phyloP scores from a whole-genome alignment of 768 basidiomycete species.

The Tylopilus sp. region DNA sequence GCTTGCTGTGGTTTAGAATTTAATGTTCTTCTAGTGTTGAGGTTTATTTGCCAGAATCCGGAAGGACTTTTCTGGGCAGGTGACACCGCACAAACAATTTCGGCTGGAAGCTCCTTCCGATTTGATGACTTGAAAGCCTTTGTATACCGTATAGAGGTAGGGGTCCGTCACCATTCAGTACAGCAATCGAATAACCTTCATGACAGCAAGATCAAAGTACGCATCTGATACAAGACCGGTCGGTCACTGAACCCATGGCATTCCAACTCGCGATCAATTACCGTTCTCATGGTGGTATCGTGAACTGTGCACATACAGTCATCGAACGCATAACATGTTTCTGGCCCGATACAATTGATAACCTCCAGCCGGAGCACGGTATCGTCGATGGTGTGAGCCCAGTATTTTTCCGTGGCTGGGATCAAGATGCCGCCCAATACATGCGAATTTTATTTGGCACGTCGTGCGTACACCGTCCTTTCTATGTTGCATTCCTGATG shows the following conservation, averaged over 20 bases:
- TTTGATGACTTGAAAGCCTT: slow-evolving; percentile 73
- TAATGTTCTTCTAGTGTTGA: slow-evolving; percentile 45
- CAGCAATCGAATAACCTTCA: background rate
- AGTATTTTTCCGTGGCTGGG: slow-evolving; percentile 51
- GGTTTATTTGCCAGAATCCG: slow-evolving; percentile 58
- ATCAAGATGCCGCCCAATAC: slow-evolving; percentile 39
- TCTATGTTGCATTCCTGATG: slow-evolving; percentile 6
- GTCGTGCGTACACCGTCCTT: slow-evolving; percentile 33
- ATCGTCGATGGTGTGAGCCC: slow-evolving; percentile 53
- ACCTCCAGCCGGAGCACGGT: slow-evolving; percentile 52
- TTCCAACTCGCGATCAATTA: slow-evolving; percentile 67
- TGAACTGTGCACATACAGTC: slow-evolving; percentile 62
- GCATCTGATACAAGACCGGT: slow-evolving; percentile 10
- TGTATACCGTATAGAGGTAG: slow-evolving; percentile 58
- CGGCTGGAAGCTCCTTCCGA: slow-evolving; percentile 65
- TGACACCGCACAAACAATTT: slow-evolving; percentile 77
- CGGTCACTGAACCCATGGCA: slow-evolving; percentile 28
- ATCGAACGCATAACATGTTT: slow-evolving; percentile 58
- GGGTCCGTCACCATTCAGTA: background rate
- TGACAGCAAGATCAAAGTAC: slow-evolving; percentile 21
- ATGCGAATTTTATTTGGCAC: slow-evolving; percentile 56
- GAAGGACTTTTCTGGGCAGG: slow-evolving; percentile 79
- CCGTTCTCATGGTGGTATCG: slow-evolving; percentile 70
- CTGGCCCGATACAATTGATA: slow-evolving; percentile 66
- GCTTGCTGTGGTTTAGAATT: background rate